phyloP scores from a whole-genome alignment of 371 early-diverging fungal genomes.

The Syncephalis plumigaleata region DNA sequence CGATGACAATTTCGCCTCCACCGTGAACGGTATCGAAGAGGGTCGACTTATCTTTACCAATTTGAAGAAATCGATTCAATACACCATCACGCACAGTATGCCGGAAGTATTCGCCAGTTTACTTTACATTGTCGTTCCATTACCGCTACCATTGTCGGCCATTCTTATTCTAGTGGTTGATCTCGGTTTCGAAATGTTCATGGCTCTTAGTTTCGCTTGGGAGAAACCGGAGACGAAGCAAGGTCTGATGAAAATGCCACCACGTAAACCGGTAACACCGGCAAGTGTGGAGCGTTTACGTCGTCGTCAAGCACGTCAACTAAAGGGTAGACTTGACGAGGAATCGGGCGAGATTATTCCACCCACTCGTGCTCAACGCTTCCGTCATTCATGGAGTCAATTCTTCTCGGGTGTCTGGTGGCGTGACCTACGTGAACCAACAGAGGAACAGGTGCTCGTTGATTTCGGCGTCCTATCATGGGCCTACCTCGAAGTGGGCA shows the following conservation, averaged over 20 bases:
- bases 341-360: conserved; percentile 25
- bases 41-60: conserved; percentile 91
- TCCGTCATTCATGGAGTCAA: conserved; percentile 17
- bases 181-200: conserved; percentile 81
- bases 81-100: conserved; percentile 78
- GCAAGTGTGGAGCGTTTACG: conserved; percentile 47
- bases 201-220: conserved; percentile 83
- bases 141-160: conserved; percentile 68
- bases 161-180: conserved; percentile 81
- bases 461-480: conserved; percentile 67
- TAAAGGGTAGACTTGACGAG: conserved; percentile 23
- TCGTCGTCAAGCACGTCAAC: conserved; percentile 23
- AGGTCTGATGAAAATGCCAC: conserved; percentile 73
- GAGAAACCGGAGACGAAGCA: conserved; percentile 64
- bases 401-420: conserved; percentile 33
- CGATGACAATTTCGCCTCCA: conserved; percentile 32
- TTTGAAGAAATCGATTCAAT: conserved; percentile 84
- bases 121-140: conserved; percentile 69
- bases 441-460: conserved; percentile 74
- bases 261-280: conserved; percentile 74
- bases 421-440: conserved; percentile 36
- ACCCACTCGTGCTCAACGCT: conserved; percentile 13
- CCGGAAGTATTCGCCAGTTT: conserved; percentile 70
- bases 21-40: conserved; percentile 29
- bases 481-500: conserved; percentile 75